Conservation (phyloP, 2,329 filamentous ascomycete species). For the Cladosporium oxysporum region DNA sequence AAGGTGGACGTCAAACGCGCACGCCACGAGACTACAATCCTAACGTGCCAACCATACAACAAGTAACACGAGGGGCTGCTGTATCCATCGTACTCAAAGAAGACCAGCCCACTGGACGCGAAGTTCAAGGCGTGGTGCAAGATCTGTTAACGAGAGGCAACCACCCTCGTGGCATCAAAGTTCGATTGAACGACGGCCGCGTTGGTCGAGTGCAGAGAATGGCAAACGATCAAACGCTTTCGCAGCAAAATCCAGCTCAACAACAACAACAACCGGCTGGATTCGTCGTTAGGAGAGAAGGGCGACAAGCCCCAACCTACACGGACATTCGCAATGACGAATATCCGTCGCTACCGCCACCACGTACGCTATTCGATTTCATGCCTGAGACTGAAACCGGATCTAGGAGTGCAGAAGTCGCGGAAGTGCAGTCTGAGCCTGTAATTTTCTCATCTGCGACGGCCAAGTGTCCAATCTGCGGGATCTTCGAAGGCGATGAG, state of each 20-base stretch:
- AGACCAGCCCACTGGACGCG: slow-evolving; percentile 72
- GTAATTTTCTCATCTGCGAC: slow-evolving; percentile 32
- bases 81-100: slow-evolving; percentile 76
- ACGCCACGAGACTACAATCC: slow-evolving; percentile 8
- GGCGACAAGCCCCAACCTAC: slow-evolving; percentile 13
- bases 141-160: slow-evolving; percentile 72
- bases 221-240: slow-evolving; percentile 30
- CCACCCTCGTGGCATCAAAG: slow-evolving; percentile 78
- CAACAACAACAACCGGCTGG: background rate
- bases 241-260: background rate
- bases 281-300: slow-evolving; percentile 13
- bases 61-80: slow-evolving; percentile 61
- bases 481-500: slow-evolving; percentile 67
- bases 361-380: slow-evolving; percentile 33
- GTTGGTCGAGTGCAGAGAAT: slow-evolving; percentile 73
- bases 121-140: slow-evolving; percentile 66
- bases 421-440: slow-evolving; percentile 18
- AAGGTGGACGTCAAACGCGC: slow-evolving; percentile 13
- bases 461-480: slow-evolving; percentile 64
- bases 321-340: slow-evolving; percentile 23
- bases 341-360: slow-evolving; percentile 27
- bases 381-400: slow-evolving; percentile 26
- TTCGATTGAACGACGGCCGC: slow-evolving; percentile 68
- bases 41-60: slow-evolving; percentile 34
- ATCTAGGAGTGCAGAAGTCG: slow-evolving; percentile 31